Percentiles rank a stretch among this genome's conserved stretches.
phyloP scores from a whole-genome alignment of 2,329 filamentous ascomycete genomes.

The Dactylellina leptospora region DNA sequence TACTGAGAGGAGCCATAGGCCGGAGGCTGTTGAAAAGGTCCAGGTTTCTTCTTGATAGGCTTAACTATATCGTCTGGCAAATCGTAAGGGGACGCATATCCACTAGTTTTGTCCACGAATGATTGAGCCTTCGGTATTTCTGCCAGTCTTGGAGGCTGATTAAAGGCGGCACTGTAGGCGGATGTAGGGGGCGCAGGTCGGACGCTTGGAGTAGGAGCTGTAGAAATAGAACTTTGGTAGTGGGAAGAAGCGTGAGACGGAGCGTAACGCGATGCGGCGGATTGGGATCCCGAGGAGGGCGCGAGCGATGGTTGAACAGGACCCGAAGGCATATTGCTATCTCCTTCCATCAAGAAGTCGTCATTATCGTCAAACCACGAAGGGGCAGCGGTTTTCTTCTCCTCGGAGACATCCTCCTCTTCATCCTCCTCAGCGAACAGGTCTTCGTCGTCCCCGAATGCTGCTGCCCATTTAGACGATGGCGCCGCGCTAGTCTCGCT shows the following conservation, averaged over 20 bases:
- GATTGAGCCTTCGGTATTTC: slow-evolving; percentile 72
- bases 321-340: slow-evolving; percentile 60
- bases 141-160: slow-evolving; percentile 63
- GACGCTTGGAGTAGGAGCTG: slow-evolving; percentile 55
- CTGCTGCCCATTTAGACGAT: slow-evolving; percentile 68
- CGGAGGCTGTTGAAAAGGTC: slow-evolving; percentile 60
- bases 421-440: slow-evolving; percentile 64
- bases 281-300: slow-evolving; percentile 54
- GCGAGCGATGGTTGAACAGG: slow-evolving; percentile 55
- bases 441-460: slow-evolving; percentile 74
- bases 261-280: slow-evolving; percentile 56
- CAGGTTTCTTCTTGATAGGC: slow-evolving; percentile 70
- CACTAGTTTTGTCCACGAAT: slow-evolving; percentile 91
- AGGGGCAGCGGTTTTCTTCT: slow-evolving; percentile 58
- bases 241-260: slow-evolving; percentile 52
- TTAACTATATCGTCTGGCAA: slow-evolving; percentile 87
- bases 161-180: slow-evolving; percentile 54
- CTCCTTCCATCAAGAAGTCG: slow-evolving; percentile 79
- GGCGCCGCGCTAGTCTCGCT: slow-evolving; percentile 14
- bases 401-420: slow-evolving; percentile 63
- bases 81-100: slow-evolving; percentile 94
- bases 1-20: slow-evolving; percentile 12
- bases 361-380: slow-evolving; percentile 83
- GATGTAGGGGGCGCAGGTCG: slow-evolving; percentile 56
- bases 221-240: slow-evolving; percentile 54